phyloP scores from a whole-genome alignment of 1,284 basidiomycete genomes.

The Austroboletus novae-zelandiae region DNA sequence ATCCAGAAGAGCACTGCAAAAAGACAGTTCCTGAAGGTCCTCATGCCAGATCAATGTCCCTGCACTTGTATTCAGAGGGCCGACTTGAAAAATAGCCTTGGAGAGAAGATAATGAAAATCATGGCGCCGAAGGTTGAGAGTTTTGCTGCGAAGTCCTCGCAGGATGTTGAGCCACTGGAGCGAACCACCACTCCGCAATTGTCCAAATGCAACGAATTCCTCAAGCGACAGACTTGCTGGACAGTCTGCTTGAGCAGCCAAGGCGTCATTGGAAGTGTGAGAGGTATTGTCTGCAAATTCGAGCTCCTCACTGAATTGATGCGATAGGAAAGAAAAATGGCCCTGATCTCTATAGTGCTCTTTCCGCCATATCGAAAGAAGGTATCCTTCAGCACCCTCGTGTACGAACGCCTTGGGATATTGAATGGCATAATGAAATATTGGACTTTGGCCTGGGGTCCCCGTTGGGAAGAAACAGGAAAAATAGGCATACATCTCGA shows the following conservation, averaged over 20 bases:
- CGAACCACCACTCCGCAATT: constrained; percentile 38
- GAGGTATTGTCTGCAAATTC: too few species aligned
- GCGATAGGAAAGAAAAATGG: not conserved
- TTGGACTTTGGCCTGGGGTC: too few species aligned
- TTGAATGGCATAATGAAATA: too few species aligned
- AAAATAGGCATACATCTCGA: too few species aligned
- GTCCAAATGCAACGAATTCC: constrained; percentile 10
- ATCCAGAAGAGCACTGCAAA: constrained; percentile 32
- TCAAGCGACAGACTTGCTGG: constrained; percentile 35
- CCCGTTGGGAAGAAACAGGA: too few species aligned
- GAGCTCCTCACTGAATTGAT: not conserved
- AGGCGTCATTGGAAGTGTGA: too few species aligned
- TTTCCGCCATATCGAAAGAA: too few species aligned
- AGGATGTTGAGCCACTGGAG: constrained; percentile 52
- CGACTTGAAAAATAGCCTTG: constrained; percentile 43
- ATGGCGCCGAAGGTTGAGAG: constrained; percentile 34
- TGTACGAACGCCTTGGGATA: too few species aligned
- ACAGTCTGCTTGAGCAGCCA: constrained; percentile 5
- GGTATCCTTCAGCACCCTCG: not conserved
- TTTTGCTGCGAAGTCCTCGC: constrained; percentile 36
- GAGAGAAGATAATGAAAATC: constrained; percentile 39
- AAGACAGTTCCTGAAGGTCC: constrained; percentile 28
- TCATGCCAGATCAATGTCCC: constrained; percentile 24
- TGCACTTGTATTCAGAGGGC: constrained; percentile 19
- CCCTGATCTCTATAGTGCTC: too few species aligned